Evolutionary conservation across 192 early-diverging fungal genomes (phyloP).

Genomic region (Podila epicladia): DNA sequence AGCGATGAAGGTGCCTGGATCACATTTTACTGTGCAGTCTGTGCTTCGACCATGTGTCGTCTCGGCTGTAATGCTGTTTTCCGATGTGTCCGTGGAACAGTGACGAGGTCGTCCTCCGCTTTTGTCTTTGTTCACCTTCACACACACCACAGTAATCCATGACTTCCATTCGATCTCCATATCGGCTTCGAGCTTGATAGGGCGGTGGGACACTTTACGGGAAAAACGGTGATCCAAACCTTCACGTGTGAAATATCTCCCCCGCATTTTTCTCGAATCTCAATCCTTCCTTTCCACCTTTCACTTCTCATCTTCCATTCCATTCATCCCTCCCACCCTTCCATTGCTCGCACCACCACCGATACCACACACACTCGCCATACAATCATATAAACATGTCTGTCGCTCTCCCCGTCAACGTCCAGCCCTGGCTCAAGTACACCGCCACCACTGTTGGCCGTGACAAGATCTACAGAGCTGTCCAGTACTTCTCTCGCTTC

Average conservation of each 20-base stretch:
- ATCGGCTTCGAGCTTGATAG: conserved; percentile 2
- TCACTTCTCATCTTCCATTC: background rate
- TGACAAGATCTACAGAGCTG: conserved; percentile 82
- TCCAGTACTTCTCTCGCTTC: conserved; percentile 91
- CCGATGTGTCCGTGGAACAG: background rate
- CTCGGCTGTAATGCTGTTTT: background rate
- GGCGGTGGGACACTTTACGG: background rate
- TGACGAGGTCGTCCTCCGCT: no score
- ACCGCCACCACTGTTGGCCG: conserved; percentile 73
- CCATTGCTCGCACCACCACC: background rate
- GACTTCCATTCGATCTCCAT: background rate
- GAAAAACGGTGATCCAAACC: background rate
- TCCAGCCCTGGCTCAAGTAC: conserved; percentile 61
- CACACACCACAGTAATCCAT: background rate
- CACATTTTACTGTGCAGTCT: no score
- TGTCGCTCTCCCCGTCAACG: conserved; percentile 27
- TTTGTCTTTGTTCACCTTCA: no score
- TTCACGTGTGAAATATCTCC: no score
- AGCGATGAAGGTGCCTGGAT: no score
- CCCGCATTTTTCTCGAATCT: background rate
- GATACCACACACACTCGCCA: background rate
- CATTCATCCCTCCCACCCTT: background rate
- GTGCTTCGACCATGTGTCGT: background rate
- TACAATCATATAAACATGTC: conserved; percentile 18
- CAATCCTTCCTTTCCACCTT: background rate